Conservation (phyloP, 2,329 filamentous ascomycete genomes). For the Onygenales sp. region DNA sequence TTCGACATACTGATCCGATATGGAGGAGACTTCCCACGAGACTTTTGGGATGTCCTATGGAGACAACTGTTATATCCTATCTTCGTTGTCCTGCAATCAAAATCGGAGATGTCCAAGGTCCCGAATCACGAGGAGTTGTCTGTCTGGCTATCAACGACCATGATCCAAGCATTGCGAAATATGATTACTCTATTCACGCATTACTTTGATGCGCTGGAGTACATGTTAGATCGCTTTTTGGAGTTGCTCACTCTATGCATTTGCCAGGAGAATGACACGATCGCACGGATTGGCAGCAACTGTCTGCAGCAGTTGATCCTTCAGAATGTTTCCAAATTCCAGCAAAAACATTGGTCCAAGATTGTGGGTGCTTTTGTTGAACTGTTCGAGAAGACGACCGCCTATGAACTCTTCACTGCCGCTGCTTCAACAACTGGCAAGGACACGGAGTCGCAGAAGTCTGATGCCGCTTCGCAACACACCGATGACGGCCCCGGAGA, state of each 20-base stretch:
- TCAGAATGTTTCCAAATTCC: constrained; percentile 92
- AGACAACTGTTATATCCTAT: constrained; percentile 94
- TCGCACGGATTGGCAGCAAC: constrained; percentile 95
- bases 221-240: constrained; percentile 96
- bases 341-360: constrained; percentile 78
- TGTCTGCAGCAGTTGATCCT: constrained; percentile 93
- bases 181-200: constrained; percentile 99
- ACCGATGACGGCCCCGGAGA: constrained; percentile 14
- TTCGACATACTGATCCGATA: constrained; percentile 89
- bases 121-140: constrained; percentile 94
- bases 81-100: constrained; percentile 93
- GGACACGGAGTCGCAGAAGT: constrained; percentile 17
- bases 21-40: constrained; percentile 79
- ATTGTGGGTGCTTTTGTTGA: constrained; percentile 94
- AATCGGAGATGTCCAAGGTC: constrained; percentile 92
- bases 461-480: constrained; percentile 10
- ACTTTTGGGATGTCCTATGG: constrained; percentile 99
- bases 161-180: constrained; percentile 96
- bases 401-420: constrained; percentile 91
- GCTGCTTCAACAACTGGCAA: constrained; percentile 41
- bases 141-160: constrained; percentile 97
- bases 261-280: constrained; percentile 97
- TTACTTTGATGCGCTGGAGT: constrained; percentile 91
- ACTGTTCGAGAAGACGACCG: constrained; percentile 88
- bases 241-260: constrained; percentile 93